Evolutionary conservation across 768 basidiomycete genomes (phyloP).

Genomic region (Lanmaoa rubissima): DNA sequence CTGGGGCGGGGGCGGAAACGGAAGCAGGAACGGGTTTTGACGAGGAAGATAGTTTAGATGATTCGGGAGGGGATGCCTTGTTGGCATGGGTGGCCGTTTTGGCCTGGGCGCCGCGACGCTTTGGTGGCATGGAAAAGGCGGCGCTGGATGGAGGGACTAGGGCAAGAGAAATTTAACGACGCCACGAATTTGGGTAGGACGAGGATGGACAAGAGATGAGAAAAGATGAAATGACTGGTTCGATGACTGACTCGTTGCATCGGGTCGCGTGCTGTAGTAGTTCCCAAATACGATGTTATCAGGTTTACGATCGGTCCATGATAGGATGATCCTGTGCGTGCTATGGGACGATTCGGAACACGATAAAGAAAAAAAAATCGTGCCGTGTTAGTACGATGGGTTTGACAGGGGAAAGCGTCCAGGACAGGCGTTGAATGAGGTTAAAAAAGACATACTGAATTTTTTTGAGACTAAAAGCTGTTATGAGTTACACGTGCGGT

Average conservation of each 20-base stretch:
- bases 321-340: constrained; percentile 26
- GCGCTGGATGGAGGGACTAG: not conserved
- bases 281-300: constrained; percentile 32
- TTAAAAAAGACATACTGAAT: constrained; percentile 5
- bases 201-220: constrained; percentile 11
- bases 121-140: constrained; percentile 27
- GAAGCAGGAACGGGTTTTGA: constrained; percentile 13
- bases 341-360: constrained; percentile 24
- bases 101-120: constrained; percentile 25
- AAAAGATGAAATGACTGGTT: constrained; percentile 16
- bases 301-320: constrained; percentile 31
- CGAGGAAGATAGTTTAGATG: constrained; percentile 8
- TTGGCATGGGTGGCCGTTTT: constrained; percentile 10
- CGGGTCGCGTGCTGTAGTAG: constrained; percentile 23
- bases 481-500: constrained; percentile 7
- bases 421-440: not conserved
- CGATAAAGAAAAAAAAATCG: constrained; percentile 3
- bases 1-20: not conserved
- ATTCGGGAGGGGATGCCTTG: constrained; percentile 13
- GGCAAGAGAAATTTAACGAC: constrained; percentile 11
- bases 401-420: not conserved
- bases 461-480: not conserved
- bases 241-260: constrained; percentile 28
- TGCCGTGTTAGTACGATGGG: constrained; percentile 1
- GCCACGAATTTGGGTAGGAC: constrained; percentile 12